These are phyloP conservation scores for Penicillium griseofulvum DNA, from an alignment of 2,329 filamentous ascomycete species.

Conservation along the genomic window DNA sequence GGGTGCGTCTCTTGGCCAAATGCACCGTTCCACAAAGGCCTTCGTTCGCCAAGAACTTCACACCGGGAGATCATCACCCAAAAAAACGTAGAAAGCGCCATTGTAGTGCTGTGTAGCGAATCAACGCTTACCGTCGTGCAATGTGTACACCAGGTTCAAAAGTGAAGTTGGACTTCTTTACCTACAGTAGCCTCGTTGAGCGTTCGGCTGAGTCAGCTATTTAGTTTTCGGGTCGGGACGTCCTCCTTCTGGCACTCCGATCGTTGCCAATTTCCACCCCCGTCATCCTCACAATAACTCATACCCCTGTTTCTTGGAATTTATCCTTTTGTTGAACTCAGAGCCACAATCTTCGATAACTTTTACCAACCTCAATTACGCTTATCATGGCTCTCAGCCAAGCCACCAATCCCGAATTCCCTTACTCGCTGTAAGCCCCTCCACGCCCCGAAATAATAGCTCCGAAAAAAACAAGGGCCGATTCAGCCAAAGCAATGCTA, in stretches of 20 bases:
- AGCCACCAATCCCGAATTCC: slow-evolving; percentile 31
- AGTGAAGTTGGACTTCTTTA: not conserved
- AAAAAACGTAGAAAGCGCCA: not conserved
- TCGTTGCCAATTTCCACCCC: not conserved
- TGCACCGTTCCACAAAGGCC: slow-evolving; percentile 6
- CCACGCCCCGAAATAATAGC: slow-evolving; percentile 9
- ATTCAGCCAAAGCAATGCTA: not conserved
- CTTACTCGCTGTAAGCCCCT: slow-evolving; percentile 38
- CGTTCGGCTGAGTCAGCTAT: not conserved
- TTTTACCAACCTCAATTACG: not conserved
- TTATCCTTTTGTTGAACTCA: not conserved
- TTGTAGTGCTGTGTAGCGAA: not conserved
- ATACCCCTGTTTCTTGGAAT: not conserved
- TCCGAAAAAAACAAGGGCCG: not conserved
- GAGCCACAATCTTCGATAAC: not conserved
- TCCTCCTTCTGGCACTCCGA: not conserved
- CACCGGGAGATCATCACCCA: slow-evolving; percentile 15
- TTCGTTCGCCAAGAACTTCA: slow-evolving; percentile 15
- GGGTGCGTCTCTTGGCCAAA: not conserved
- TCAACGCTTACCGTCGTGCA: not conserved
- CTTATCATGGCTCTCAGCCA: slow-evolving; percentile 22
- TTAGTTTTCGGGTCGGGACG: not conserved
- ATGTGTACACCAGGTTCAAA: not conserved
- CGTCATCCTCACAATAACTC: not conserved
- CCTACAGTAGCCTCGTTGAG: not conserved